These are phyloP conservation scores for Lecanicillium sp. DNA, from an alignment of 2,329 filamentous ascomycete species.

Conservation along the genomic window DNA sequence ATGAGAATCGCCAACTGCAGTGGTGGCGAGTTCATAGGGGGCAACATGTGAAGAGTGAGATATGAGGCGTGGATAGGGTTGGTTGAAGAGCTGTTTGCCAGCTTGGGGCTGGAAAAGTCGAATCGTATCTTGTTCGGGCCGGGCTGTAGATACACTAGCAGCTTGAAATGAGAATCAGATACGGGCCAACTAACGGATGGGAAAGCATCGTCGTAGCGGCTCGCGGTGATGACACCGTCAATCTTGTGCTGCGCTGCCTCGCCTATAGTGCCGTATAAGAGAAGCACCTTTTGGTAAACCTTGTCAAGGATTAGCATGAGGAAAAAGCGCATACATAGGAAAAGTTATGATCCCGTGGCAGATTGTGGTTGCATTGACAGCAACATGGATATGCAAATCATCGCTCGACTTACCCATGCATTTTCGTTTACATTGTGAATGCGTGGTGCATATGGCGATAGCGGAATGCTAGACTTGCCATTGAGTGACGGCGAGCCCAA, in stretches of 20 bases:
- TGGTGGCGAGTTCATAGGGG: constrained; percentile 68
- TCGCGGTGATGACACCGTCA: constrained; percentile 73
- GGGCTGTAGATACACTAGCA: constrained; percentile 79
- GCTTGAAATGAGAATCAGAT: constrained; percentile 83
- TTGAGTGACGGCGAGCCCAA: constrained; percentile 46
- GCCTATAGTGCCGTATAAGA: constrained; percentile 74
- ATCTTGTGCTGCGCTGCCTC: constrained; percentile 59
- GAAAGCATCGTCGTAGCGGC: constrained; percentile 77
- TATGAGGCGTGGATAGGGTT: constrained; percentile 70
- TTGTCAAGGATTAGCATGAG: constrained; percentile 25
- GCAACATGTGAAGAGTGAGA: constrained; percentile 79
- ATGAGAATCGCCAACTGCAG: constrained; percentile 83
- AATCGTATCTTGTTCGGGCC: constrained; percentile 83
- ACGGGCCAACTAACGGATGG: constrained; percentile 82
- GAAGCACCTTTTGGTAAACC: constrained; percentile 86
- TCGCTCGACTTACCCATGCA: constrained; percentile 74
- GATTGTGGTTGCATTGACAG: constrained; percentile 3
- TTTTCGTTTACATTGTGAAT: constrained; percentile 73
- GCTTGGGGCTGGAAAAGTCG: constrained; percentile 78
- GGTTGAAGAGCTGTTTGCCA: constrained; percentile 58
- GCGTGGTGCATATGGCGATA: constrained; percentile 73
- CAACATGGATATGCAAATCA: no score
- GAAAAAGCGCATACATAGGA: background rate
- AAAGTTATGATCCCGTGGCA: constrained; percentile 7
- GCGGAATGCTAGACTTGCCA: constrained; percentile 48